Percentiles rank a stretch among this genome's conserved stretches.
phyloP scores from a whole-genome alignment of 495 filamentous ascomycete genomes.

The Corynascus novoguineensis region DNA sequence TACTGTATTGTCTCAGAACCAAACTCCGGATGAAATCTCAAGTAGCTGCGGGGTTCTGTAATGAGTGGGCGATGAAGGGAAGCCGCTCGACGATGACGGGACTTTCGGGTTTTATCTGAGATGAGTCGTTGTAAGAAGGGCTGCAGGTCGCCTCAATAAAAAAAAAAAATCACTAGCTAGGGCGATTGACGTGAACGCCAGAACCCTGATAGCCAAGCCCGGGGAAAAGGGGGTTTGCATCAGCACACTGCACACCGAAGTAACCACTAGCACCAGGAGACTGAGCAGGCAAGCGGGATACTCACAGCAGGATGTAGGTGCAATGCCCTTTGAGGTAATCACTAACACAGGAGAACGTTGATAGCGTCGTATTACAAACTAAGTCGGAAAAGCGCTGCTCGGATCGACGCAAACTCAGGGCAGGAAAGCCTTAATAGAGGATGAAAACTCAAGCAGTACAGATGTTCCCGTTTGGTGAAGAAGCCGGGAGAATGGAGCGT shows the following conservation, averaged over 20 bases:
- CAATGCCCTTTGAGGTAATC: neutral
- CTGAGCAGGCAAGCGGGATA: neutral
- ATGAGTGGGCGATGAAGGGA: too few relatives aligned
- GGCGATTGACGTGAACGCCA: neutral
- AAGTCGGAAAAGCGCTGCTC: neutral
- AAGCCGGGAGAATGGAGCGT: neutral
- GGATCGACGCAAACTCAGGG: neutral
- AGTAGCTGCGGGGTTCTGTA: too few relatives aligned
- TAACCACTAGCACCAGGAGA: too few relatives aligned
- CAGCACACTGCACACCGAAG: neutral
- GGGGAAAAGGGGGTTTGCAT: neutral
- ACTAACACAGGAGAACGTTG: neutral
- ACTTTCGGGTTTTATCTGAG: too few relatives aligned
- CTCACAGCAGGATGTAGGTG: neutral
- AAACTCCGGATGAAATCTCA: too few relatives aligned
- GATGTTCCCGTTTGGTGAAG: too few relatives aligned
- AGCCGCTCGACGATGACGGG: too few relatives aligned
- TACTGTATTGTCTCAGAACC: too few relatives aligned
- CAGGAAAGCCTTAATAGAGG: too few relatives aligned
- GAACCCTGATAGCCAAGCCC: constrained; percentile 14
- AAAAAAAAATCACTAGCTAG: too few relatives aligned
- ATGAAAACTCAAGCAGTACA: too few relatives aligned
- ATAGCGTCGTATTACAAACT: neutral
- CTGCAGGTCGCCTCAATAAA: too few relatives aligned
- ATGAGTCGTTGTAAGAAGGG: neutral